Evolutionary conservation across 2,329 filamentous ascomycete species (phyloP).

Genomic region (Fusarium brevicatenulatum): DNA sequence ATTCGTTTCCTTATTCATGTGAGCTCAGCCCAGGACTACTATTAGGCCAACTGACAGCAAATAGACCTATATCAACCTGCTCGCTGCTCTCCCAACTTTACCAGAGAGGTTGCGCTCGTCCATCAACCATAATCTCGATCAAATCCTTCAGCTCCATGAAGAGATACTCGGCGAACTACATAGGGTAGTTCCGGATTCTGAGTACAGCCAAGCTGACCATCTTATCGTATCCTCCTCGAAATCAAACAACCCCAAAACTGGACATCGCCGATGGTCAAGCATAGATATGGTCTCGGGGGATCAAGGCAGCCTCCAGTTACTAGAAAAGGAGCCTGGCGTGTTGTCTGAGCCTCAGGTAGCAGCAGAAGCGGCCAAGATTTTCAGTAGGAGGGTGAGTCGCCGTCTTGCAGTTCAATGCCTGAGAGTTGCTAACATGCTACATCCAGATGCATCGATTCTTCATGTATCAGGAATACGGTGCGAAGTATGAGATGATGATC

Average conservation of each 20-base stretch:
- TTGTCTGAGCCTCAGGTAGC: slow-evolving; percentile 67
- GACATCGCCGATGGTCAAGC: slow-evolving; percentile 60
- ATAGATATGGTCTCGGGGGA: slow-evolving; percentile 58
- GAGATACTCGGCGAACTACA: slow-evolving; percentile 81
- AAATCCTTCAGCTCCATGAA: slow-evolving; percentile 86
- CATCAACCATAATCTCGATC: slow-evolving; percentile 81
- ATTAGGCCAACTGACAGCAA: slow-evolving; percentile 29
- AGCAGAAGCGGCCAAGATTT: slow-evolving; percentile 69
- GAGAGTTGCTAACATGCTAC: background rate
- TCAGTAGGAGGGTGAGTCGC: slow-evolving; percentile 64
- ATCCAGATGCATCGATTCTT: slow-evolving; percentile 81
- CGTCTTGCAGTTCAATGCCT: background rate
- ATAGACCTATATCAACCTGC: slow-evolving; percentile 78
- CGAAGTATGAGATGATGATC: slow-evolving; percentile 87
- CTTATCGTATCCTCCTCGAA: slow-evolving; percentile 17
- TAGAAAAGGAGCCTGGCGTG: slow-evolving; percentile 61
- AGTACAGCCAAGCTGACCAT: slow-evolving; percentile 60
- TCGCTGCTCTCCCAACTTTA: slow-evolving; percentile 75
- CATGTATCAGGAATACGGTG: slow-evolving; percentile 90
- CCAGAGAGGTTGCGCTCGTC: slow-evolving; percentile 73
- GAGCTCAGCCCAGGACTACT: slow-evolving; percentile 45
- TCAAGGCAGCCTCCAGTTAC: slow-evolving; percentile 52
- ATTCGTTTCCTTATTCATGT: slow-evolving; percentile 89
- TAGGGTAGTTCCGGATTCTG: slow-evolving; percentile 73
- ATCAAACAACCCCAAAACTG: slow-evolving; percentile 16